These are phyloP conservation scores for Hymenochaete sp. DNA, from an alignment of 1,284 basidiomycete species.

Conservation along the genomic window DNA sequence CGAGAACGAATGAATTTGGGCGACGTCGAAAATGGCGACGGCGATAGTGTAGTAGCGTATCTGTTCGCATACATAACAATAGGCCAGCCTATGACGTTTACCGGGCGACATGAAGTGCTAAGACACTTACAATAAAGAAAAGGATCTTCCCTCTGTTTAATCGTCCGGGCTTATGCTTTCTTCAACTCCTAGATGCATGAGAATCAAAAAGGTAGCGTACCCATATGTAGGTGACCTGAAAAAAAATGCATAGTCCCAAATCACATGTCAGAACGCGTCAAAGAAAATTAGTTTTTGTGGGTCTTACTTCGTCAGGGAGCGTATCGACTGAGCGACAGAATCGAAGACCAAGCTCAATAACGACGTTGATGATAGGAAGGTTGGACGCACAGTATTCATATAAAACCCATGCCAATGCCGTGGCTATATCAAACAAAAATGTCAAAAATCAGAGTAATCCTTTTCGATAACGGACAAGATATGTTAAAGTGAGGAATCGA, in stretches of 20 bases:
- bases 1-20: slow-evolving; percentile 33
- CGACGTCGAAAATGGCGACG: slow-evolving; percentile 32
- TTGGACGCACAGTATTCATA: slow-evolving; percentile 8
- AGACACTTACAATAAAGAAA: slow-evolving; percentile 31
- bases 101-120: neutral
- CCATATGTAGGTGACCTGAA: slow-evolving; percentile 8
- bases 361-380: neutral
- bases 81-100: neutral
- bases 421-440: neutral
- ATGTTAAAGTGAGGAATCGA: neutral
- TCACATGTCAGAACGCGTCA: neutral
- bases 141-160: slow-evolving; percentile 28
- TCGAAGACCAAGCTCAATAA: neutral
- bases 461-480: no score
- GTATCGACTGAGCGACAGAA: neutral
- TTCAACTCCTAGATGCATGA: neutral
- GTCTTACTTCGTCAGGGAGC: slow-evolving; percentile 4
- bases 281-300: neutral
- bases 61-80: slow-evolving; percentile 19
- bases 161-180: slow-evolving; percentile 3
- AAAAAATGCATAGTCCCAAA: neutral
- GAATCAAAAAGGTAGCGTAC: neutral
- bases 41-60: slow-evolving; percentile 37
- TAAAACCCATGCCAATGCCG: slow-evolving; percentile 8
- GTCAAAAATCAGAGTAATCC: neutral